phyloP scores from a whole-genome alignment of 495 filamentous ascomycete species.

The Penicillium dipodomyicola region DNA sequence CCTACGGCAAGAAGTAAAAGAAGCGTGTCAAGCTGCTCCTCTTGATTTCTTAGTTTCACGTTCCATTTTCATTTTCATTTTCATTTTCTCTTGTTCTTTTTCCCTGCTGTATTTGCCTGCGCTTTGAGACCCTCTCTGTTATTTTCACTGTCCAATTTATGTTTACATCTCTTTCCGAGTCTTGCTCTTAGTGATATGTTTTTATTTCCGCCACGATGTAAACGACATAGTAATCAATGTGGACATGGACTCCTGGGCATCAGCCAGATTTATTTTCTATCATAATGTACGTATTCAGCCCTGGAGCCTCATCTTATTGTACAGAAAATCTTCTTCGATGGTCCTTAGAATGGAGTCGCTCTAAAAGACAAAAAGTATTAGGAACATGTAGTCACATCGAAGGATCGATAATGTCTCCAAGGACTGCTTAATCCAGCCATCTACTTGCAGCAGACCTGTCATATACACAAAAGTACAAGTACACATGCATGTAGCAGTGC shows the following conservation, averaged over 20 bases:
- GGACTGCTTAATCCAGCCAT: neutral
- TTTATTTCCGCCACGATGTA: constrained; percentile 19
- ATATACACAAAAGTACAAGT: constrained; percentile 1
- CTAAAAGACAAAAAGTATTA: neutral
- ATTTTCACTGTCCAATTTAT: constrained; percentile 14
- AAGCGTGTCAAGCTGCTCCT: neutral
- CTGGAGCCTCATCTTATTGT: neutral
- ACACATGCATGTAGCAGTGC: neutral
- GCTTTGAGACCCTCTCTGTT: constrained; percentile 21
- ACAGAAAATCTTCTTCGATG: neutral
- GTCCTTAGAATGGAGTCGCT: neutral
- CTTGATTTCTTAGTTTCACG: constrained; percentile 6
- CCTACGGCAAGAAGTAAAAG: constrained; percentile 48
- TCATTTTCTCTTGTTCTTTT: constrained; percentile 10
- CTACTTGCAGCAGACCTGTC: neutral
- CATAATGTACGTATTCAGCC: neutral
- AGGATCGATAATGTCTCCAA: neutral
- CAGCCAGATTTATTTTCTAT: constrained; percentile 1
- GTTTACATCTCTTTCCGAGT: constrained; percentile 8
- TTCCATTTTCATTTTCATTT: neutral
- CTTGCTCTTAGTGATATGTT: constrained; percentile 20
- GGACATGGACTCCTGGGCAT: constrained; percentile 14
- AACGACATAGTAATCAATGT: constrained; percentile 26
- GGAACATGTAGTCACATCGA: neutral
- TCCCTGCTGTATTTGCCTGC: constrained; percentile 8